Evolutionary conservation across 202 grass and related monocot species (phyloP).

Genomic region (Zizania palustris): DNA sequence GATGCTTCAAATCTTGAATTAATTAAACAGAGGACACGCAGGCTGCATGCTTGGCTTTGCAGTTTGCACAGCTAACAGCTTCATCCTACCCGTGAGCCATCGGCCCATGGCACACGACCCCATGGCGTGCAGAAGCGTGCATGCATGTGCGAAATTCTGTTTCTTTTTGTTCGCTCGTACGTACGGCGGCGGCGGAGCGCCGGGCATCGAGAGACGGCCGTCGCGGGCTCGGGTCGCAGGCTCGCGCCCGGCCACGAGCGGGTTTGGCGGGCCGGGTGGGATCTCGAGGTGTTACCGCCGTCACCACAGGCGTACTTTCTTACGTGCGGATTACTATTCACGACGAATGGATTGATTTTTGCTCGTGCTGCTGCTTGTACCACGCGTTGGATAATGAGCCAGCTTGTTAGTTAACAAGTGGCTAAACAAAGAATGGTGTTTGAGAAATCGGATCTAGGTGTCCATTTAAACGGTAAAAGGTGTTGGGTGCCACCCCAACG

Average conservation of each 20-base stretch:
- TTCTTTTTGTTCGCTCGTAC: background rate
- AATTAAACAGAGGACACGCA: background rate
- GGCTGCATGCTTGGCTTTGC: background rate
- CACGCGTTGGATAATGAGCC: too few species aligned
- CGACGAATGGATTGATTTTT: background rate
- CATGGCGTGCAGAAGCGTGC: background rate
- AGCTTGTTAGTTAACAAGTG: too few species aligned
- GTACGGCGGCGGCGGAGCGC: conserved; percentile 22
- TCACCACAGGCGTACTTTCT: too few species aligned
- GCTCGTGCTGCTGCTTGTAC: background rate
- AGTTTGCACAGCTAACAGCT: too few species aligned
- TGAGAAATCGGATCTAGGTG: too few species aligned
- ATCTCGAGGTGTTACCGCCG: conserved; percentile 31
- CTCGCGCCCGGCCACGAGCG: background rate
- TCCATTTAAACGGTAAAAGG: too few species aligned
- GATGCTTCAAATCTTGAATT: background rate
- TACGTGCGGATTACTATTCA: conserved; percentile 5
- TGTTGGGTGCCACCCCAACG: too few species aligned
- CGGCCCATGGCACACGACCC: background rate
- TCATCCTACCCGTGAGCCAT: background rate
- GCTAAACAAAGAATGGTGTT: too few species aligned
- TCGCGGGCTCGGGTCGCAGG: too few species aligned
- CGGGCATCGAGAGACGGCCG: conserved; percentile 45
- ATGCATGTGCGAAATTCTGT: background rate
- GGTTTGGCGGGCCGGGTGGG: background rate